phyloP scores from a whole-genome alignment of 2,329 filamentous ascomycete species.

The Penicillium sp. region DNA sequence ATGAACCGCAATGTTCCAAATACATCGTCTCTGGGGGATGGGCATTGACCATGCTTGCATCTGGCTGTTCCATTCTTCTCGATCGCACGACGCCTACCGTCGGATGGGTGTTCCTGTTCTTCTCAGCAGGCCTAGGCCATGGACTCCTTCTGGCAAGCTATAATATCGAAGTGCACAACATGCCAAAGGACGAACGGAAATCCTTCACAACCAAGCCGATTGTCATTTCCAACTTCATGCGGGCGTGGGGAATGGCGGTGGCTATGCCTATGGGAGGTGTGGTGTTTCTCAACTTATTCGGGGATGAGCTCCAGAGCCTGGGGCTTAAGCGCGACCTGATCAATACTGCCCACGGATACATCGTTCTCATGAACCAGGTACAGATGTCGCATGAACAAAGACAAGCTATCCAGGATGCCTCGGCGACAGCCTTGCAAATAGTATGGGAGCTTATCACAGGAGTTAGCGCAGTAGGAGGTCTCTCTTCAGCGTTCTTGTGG shows the following conservation, averaged over 20 bases:
- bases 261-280: constrained; percentile 48
- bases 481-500: constrained; percentile 29
- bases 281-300: constrained; percentile 49
- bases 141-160: constrained; percentile 48
- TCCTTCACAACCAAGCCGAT: constrained; percentile 31
- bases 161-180: constrained; percentile 47
- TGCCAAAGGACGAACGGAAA: constrained; percentile 46
- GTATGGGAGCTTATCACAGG: constrained; percentile 36
- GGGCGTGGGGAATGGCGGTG: constrained; percentile 50
- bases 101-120: constrained; percentile 44
- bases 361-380: constrained; percentile 24
- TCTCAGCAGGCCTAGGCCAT: constrained; percentile 47
- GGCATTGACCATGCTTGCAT: constrained; percentile 41
- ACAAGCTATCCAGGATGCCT: constrained; percentile 21
- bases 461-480: constrained; percentile 31
- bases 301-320: constrained; percentile 29
- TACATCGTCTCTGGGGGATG: constrained; percentile 52
- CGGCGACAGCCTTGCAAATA: constrained; percentile 28
- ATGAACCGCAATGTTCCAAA: constrained; percentile 26
- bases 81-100: constrained; percentile 37
- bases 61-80: constrained; percentile 46
- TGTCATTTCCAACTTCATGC: constrained; percentile 23
- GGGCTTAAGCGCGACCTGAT: constrained; percentile 16
- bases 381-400: constrained; percentile 18
- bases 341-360: constrained; percentile 19